Conservation (phyloP, 2,329 filamentous ascomycete genomes). For the Aspergillus sclerotialis region DNA sequence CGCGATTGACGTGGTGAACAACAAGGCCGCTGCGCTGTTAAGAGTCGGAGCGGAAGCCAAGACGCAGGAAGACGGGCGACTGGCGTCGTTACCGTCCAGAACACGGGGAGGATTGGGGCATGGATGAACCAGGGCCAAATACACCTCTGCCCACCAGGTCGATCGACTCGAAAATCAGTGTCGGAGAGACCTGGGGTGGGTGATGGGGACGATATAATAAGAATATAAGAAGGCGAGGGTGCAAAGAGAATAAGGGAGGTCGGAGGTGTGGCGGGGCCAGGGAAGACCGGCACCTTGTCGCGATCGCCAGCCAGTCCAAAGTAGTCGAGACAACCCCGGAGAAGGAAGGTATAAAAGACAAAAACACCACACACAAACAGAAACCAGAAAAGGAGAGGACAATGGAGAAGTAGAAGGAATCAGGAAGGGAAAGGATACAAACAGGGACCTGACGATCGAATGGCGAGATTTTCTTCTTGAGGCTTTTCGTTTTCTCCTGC, state of each 20-base stretch:
- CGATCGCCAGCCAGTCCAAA: constrained; percentile 13
- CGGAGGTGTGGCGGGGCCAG: constrained; percentile 30
- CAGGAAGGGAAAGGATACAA: constrained; percentile 2
- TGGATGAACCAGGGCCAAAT: constrained; percentile 20
- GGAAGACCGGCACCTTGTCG: constrained; percentile 14
- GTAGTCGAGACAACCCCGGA: constrained; percentile 18
- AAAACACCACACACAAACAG: constrained; percentile 7
- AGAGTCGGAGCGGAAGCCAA: constrained; percentile 29
- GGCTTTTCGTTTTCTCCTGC: constrained; percentile 8
- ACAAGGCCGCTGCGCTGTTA: constrained; percentile 26
- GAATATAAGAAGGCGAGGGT: constrained; percentile 10
- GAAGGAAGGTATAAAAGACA: constrained; percentile 18
- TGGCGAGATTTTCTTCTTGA: constrained; percentile 11
- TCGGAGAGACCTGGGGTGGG: constrained; percentile 7
- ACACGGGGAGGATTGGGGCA: constrained; percentile 23
- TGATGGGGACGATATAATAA: constrained; percentile 8
- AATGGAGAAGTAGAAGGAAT: constrained; percentile 1
- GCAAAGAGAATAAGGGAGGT: too few relatives aligned
- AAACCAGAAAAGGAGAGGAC: constrained; percentile 1
- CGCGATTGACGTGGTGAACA: constrained; percentile 25
- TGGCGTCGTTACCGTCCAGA: constrained; percentile 24
- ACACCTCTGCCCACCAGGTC: constrained; percentile 18
- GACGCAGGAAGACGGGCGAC: constrained; percentile 27
- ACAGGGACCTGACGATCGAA: constrained; percentile 4
- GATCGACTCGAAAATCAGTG: constrained; percentile 14